Base-by-base conservation (phyloP, 129 eudicot genomes). In the Flaveria brownii region DNA sequence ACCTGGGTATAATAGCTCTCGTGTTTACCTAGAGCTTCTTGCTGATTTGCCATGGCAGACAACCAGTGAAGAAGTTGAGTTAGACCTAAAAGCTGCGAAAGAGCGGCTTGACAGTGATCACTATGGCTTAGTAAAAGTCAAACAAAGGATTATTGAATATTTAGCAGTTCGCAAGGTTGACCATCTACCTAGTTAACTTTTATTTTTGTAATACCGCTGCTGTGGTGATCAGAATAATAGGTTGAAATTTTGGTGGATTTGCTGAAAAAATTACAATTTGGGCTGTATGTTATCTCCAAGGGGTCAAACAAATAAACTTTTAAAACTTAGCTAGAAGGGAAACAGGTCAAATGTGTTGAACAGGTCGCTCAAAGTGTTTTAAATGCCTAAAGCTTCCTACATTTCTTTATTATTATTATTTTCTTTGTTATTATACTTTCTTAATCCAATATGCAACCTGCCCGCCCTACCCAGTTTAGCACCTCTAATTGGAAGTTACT, bases 121-220 rank as follows among this genome's bases (percentile, higher is more conserved):
- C 75, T 88, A 90, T 73, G 98, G 98, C 72, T 78, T 93, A 74
- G 87, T 80, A 66, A 93, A 93, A 84, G 91, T 93, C 87, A 90
- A 93, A 82, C 98, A 93, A 86, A 85, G 97, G 75, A 90, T 93
- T 78, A 87, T 93, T 41, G 98, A 93, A 81, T 93, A 90, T 72
- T 74, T 93, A 82, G 98, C 98, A n/a, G 98, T 93, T 82, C 96
- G 98, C 65, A 93, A 90, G 98, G 98, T 93, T 79, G 76, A 15
- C 75, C 61, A 49, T 14, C 66, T 60, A 57, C 45, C 54, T 75
- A 65, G 0, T 20, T 23, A 33, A 14, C 4, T 25, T 71, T 57
- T 22, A 30, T 2, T 30, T 52, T 76, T 39, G 18, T 59, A 22
- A 25, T 45, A n/a, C 33, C 25, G 2, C 70, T 78, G 39, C 16